Evolutionary conservation across 176 grass and related monocot species (phyloP), one percentile per base, ranked within the genome.

Genomic region (Musa troglodytarum): DNA sequence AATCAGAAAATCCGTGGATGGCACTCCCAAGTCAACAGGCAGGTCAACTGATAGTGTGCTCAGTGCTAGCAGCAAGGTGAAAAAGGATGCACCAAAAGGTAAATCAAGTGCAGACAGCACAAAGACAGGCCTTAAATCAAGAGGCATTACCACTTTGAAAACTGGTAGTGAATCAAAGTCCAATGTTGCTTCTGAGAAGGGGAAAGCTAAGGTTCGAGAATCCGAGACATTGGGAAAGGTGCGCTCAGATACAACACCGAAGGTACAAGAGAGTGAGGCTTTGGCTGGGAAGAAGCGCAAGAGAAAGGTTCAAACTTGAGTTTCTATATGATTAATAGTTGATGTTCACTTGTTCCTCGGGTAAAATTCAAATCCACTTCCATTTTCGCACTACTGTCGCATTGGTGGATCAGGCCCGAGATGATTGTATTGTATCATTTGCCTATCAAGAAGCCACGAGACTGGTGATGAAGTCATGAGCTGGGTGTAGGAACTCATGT

Each of bases 81-180:
- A 83, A 78, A 79, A 75, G 29, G 81, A 70, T 51, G 16, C 49
- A 19, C 16, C 10, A 21, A 70, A 69, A 65, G 58, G 24, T 29
- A 86, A 89, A 57, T 82, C 84, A 1, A 79, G 52, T 57, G 81
- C 77, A 74, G 86, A 74, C 83, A 92, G 68, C 77, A 63, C 52
- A 17, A 82, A 26, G 29, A 75, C 79, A 75, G 84, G 73, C 3
- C 78, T 73, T 23, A 92, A 89, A 52, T 28, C n/a, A 10, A 80
- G 24, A 69, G 21, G 78, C 9, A 49, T 1, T 19, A 29, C 56
- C 43, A 53, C 12, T 12, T 53, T 64, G 8, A 77, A 53, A 43
- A 51, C 11, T 4, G 15, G 62, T 21, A 74, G 55, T 72, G 69
- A 53, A 72, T 71, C 85, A 71, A 86, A 92, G 80, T 65, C 70